Evolutionary conservation across 2,329 filamentous ascomycete species (phyloP).

Genomic region (Boeremia lycopersici): DNA sequence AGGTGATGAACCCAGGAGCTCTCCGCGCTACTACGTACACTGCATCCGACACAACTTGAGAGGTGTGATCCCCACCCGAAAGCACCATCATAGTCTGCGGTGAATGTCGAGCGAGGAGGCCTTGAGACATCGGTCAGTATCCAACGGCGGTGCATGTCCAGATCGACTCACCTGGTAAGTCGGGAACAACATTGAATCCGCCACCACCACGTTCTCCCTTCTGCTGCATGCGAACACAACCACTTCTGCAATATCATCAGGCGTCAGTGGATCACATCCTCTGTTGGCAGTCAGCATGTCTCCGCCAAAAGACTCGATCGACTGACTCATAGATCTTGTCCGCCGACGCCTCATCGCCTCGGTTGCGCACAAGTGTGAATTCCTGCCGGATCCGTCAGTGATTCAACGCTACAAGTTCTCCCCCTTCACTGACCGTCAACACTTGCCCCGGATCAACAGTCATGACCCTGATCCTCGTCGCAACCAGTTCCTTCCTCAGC

Average conservation of each 20-base stretch:
- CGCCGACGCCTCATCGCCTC: slow-evolving; percentile 83
- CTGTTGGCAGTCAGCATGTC: slow-evolving; percentile 15
- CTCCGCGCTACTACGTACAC: too few species aligned
- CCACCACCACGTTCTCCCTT: slow-evolving; percentile 84
- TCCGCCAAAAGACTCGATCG: not conserved
- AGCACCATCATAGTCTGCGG: too few species aligned
- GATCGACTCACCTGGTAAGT: slow-evolving; percentile 74
- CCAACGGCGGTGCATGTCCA: not conserved
- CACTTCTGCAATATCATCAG: slow-evolving; percentile 87
- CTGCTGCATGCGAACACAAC: slow-evolving; percentile 81
- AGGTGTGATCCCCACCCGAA: too few species aligned
- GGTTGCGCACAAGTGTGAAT: slow-evolving; percentile 83
- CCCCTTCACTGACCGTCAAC: slow-evolving; percentile 63
- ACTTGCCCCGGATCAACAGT: slow-evolving; percentile 89
- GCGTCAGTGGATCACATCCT: slow-evolving; percentile 75
- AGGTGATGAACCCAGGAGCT: too few species aligned
- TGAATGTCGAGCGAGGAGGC: too few species aligned
- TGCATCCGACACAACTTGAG: too few species aligned
- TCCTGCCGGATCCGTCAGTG: slow-evolving; percentile 52
- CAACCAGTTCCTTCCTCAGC: slow-evolving; percentile 78
- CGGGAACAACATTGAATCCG: slow-evolving; percentile 82
- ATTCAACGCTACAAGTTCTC: not conserved
- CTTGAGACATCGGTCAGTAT: too few species aligned
- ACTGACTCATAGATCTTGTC: slow-evolving; percentile 77
- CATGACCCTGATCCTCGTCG: slow-evolving; percentile 78